phyloP scores from a whole-genome alignment of 768 basidiomycete species.

The Ramaria sp. region DNA sequence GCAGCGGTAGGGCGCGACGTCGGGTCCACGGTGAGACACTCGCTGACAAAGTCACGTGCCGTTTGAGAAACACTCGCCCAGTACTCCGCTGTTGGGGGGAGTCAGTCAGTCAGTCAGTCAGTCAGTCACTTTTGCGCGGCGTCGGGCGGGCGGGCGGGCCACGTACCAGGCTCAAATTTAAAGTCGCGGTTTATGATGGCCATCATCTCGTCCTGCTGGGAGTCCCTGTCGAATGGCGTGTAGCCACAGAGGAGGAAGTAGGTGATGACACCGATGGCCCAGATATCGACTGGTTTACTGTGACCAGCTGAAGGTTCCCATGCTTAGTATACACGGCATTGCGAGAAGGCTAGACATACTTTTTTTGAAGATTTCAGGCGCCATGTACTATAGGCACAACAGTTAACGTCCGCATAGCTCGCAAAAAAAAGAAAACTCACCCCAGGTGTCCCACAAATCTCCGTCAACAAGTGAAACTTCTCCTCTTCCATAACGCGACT shows the following conservation, averaged over 20 bases:
- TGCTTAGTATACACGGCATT: neutral
- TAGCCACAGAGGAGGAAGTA: slow-evolving; percentile 92
- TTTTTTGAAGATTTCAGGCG: slow-evolving; percentile 93
- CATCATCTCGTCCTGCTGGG: slow-evolving; percentile 82
- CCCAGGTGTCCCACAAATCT: slow-evolving; percentile 92
- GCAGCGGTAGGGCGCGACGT: slow-evolving; percentile 65
- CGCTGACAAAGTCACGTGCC: slow-evolving; percentile 72
- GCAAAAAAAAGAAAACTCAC: slow-evolving; percentile 26
- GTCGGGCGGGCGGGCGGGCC: too few relatives aligned
- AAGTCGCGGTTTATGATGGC: slow-evolving; percentile 92
- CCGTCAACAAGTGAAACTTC: slow-evolving; percentile 78
- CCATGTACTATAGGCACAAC: slow-evolving; percentile 56
- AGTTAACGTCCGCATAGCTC: neutral
- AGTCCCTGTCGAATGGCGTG: slow-evolving; percentile 95
- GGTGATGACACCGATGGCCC: slow-evolving; percentile 98
- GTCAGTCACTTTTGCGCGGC: neutral
- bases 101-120: too few relatives aligned
- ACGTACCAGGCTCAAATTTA: slow-evolving; percentile 65
- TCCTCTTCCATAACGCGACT: slow-evolving; percentile 86
- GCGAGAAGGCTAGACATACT: slow-evolving; percentile 32
- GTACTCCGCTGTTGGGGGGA: slow-evolving; percentile 54
- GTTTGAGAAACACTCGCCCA: slow-evolving; percentile 78
- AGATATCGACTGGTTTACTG: slow-evolving; percentile 87
- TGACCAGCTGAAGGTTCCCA: slow-evolving; percentile 55
- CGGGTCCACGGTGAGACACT: slow-evolving; percentile 83